These are phyloP conservation scores for Inosperma sp. DNA, from an alignment of 768 basidiomycete species.

Conservation along the genomic window DNA sequence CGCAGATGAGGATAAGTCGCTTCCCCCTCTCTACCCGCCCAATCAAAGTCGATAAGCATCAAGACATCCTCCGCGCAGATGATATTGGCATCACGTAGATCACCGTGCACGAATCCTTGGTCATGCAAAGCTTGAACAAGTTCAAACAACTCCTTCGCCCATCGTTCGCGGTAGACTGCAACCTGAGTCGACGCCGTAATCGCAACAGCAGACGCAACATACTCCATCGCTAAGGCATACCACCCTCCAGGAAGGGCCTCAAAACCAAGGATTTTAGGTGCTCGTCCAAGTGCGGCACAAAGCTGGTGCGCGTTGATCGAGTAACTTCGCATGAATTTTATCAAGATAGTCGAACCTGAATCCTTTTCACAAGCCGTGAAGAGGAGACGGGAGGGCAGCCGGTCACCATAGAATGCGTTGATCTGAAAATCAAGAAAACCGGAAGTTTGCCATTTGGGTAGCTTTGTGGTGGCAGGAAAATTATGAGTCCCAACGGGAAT, in stretches of 20 bases:
- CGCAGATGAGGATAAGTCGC: slow-evolving; percentile 8
- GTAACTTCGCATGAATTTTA: slow-evolving; percentile 24
- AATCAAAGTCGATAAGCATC: slow-evolving; percentile 18
- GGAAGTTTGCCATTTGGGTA: no score
- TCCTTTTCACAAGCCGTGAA: no score
- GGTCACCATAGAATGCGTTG: no score
- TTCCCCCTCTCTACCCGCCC: slow-evolving; percentile 13
- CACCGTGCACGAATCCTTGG: slow-evolving; percentile 17
- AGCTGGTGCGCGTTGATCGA: slow-evolving; percentile 17
- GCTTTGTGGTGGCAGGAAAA: no score
- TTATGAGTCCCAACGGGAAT: no score
- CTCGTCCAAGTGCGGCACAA: slow-evolving; percentile 22
- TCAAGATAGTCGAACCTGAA: no score
- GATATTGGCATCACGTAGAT: slow-evolving; percentile 16
- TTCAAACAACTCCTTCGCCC: neutral
- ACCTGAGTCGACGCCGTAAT: no score
- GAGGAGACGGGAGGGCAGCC: no score
- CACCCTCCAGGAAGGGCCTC: slow-evolving; percentile 27
- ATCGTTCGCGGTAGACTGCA: neutral
- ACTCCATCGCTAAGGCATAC: slow-evolving; percentile 25
- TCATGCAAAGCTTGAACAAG: slow-evolving; percentile 15
- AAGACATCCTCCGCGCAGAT: slow-evolving; percentile 6
- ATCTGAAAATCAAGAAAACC: no score
- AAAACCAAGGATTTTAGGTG: no score
- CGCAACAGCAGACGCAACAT: no score